phyloP scores from a whole-genome alignment of 2,329 filamentous ascomycete species.

The Alternaria brassicae region DNA sequence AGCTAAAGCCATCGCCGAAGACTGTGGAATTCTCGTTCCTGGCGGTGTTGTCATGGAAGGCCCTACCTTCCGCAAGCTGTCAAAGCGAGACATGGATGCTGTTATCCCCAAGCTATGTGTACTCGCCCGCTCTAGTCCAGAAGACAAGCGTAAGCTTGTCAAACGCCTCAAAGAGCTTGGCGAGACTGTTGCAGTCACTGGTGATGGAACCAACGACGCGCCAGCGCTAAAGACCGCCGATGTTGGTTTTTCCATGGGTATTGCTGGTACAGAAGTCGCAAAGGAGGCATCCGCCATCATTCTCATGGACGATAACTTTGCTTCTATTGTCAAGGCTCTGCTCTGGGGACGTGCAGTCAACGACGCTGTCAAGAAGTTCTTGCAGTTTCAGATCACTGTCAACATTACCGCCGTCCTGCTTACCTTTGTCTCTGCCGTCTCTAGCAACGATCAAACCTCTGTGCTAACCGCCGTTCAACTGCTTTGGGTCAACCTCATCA shows the following conservation, averaged over 20 bases:
- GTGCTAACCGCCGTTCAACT: slow-evolving; percentile 90
- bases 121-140: slow-evolving; percentile 71
- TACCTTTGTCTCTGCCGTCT: slow-evolving; percentile 86
- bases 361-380: slow-evolving; percentile 53
- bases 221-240: slow-evolving; percentile 82
- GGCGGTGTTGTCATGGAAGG: slow-evolving; percentile 79
- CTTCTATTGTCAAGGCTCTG: slow-evolving; percentile 83
- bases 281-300: slow-evolving; percentile 87
- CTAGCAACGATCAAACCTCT: slow-evolving; percentile 70
- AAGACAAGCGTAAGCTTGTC: slow-evolving; percentile 72
- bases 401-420: slow-evolving; percentile 90
- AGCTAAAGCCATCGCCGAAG: slow-evolving; percentile 77
- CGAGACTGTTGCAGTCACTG: slow-evolving; percentile 82
- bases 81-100: slow-evolving; percentile 62
- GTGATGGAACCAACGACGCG: slow-evolving; percentile 84
- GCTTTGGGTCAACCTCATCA: slow-evolving; percentile 96
- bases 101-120: slow-evolving; percentile 70
- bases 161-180: slow-evolving; percentile 69
- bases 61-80: slow-evolving; percentile 77
- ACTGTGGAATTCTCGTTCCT: slow-evolving; percentile 77
- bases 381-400: slow-evolving; percentile 76
- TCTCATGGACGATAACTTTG: slow-evolving; percentile 87
- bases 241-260: slow-evolving; percentile 86
- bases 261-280: slow-evolving; percentile 81
- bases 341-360: slow-evolving; percentile 70